Evolutionary conservation across 2,329 filamentous ascomycete genomes (phyloP), one percentile per base, ranked within the genome.

Genomic region (Alternaria sp.): DNA sequence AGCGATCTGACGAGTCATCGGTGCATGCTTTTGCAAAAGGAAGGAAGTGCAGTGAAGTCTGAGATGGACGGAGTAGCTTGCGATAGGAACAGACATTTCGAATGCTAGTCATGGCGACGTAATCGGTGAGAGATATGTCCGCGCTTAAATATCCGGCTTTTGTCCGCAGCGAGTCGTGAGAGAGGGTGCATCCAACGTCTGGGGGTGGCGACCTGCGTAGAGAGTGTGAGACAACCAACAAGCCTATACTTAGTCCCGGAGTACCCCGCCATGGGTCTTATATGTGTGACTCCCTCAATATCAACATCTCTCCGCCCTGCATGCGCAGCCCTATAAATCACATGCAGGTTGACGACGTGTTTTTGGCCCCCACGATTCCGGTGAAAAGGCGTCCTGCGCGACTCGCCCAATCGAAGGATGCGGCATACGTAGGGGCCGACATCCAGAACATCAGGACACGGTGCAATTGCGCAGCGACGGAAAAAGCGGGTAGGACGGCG

Each of bases 341-440:
- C 28, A 57, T 54, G 64, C 57, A 55, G 19, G 65, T 61, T 59
- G 45, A 51, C 52, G 59, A 50, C 54, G 57, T 54, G 61, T 59
- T 64, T 69, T 62, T 67, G 64, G 68, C 68, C 68, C 68, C 68
- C 66, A 69, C 62, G 58, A 59, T 64, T 67, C 68, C 68, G 68
- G 68, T 70, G 60, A 70, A 47, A 47, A 44, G 49, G 47, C 30
- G 45, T 45, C 30, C 21, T 30, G 32, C 51, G 49, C 30, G 55
- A 61, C 40, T 57, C 54, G 63, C 54, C 62, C 62, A 68, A 62
- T 62, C 23, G 36, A 55, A 32, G 10, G 44, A 13, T 15, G 17
- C 11, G 46, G 65, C 62, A 62, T 60, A 62, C 62, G 62, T 65
- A 61, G 51, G 52, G 45, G 46, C 56, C 49, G 30, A 23, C 51